Conservation (phyloP, 441 rosid genomes). For the Erodium texanum region DNA sequence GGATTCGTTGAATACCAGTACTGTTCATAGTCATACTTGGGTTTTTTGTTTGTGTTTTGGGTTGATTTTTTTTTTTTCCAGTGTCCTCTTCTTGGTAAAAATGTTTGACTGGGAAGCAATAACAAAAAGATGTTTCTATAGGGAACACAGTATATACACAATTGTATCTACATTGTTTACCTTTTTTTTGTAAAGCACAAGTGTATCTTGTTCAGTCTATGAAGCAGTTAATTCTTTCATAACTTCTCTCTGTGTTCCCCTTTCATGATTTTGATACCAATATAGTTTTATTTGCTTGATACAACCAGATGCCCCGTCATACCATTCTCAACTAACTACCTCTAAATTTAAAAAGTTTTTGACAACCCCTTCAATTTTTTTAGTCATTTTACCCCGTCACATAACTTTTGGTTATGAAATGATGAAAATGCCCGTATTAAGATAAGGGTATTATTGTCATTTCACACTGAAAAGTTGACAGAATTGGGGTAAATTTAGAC, state of each 20-base stretch:
- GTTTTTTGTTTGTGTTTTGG: neutral
- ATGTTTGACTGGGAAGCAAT: neutral
- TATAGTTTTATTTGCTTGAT: neutral
- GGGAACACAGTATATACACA: neutral
- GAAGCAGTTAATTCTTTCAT: neutral
- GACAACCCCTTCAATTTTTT: too few species aligned
- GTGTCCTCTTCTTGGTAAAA: too few species aligned
- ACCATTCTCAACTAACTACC: too few species aligned
- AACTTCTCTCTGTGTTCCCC: neutral
- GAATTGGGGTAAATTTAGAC: too few species aligned
- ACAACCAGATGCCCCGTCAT: neutral
- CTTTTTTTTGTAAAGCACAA: neutral
- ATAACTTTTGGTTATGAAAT: too few species aligned
- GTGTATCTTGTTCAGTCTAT: neutral
- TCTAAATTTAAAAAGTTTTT: too few species aligned
- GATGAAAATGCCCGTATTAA: too few species aligned
- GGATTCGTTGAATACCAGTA: constrained; percentile 15
- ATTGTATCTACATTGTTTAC: constrained; percentile 20
- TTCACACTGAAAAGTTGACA: too few species aligned
- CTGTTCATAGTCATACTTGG: constrained; percentile 27
- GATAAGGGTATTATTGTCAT: too few species aligned
- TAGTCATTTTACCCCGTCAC: too few species aligned
- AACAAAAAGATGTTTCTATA: neutral
- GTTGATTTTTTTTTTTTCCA: neutral
- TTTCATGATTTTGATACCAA: neutral